phyloP scores from a whole-genome alignment of 2,329 filamentous ascomycete species.

The Aspergillus brasiliensis region DNA sequence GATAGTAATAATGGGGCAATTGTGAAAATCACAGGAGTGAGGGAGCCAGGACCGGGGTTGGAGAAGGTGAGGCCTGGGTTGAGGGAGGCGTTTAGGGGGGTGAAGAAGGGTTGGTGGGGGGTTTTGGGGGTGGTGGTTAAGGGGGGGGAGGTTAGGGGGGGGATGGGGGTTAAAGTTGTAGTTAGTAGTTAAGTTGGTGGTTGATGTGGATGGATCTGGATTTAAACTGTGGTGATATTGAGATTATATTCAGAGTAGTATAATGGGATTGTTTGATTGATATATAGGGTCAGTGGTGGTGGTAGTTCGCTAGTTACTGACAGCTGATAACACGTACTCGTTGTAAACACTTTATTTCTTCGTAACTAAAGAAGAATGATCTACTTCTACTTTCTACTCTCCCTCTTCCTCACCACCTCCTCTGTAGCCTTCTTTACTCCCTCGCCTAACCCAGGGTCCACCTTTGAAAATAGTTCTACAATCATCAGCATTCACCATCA shows the following conservation, averaged over 20 bases:
- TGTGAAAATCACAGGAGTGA: conserved; percentile 9
- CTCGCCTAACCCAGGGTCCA: not conserved
- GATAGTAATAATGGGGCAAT: not conserved
- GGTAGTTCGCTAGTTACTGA: no score
- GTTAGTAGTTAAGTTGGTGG: conserved; percentile 12
- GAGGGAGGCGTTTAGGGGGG: conserved; percentile 11
- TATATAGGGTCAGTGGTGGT: no score
- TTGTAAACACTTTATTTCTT: no score
- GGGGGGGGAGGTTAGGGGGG: conserved; percentile 14
- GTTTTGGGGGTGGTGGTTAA: conserved; percentile 19
- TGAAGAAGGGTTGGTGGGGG: conserved; percentile 13
- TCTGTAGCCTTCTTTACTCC: not conserved
- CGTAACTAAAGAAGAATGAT: no score
- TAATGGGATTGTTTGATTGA: no score
- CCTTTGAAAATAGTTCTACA: not conserved
- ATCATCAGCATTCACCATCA: not conserved
- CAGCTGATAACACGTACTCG: no score
- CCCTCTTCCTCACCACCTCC: not conserved
- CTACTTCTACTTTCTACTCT: no score
- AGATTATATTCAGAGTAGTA: no score
- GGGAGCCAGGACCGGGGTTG: conserved; percentile 13
- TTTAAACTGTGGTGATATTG: no score
- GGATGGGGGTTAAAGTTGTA: conserved; percentile 15
- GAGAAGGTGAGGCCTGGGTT: conserved; percentile 10
- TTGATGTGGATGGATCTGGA: no score